Evolutionary conservation across 2,329 filamentous ascomycete species (phyloP).

Genomic region (Pseudogymnoascus sp.): DNA sequence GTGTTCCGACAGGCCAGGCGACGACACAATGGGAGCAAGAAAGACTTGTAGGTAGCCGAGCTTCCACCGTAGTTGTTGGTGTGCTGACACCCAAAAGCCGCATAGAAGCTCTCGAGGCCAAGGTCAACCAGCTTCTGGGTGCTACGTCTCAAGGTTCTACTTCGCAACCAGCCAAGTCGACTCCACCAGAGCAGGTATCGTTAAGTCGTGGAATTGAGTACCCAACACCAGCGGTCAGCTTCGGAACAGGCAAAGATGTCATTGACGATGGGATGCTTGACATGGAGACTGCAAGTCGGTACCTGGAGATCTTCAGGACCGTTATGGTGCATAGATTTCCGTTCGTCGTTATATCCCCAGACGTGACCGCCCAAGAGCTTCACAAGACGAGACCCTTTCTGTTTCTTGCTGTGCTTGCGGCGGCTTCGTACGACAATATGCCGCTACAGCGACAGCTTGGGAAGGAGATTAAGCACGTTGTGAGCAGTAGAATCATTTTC

Average conservation of each 20-base stretch:
- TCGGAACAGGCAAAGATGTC: background rate
- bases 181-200: background rate
- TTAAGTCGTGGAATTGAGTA: background rate
- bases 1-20: slow-evolving; percentile 29
- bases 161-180: slow-evolving; percentile 21
- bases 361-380: slow-evolving; percentile 22
- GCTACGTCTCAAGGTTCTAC: slow-evolving; percentile 16
- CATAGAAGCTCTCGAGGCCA: slow-evolving; percentile 30
- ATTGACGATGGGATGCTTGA: background rate
- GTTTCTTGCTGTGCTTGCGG: slow-evolving; percentile 4
- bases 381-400: slow-evolving; percentile 14
- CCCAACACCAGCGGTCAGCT: background rate
- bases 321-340: slow-evolving; percentile 32
- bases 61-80: background rate
- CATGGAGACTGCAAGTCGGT: background rate
- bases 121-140: slow-evolving; percentile 12
- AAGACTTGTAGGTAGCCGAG: slow-evolving; percentile 24
- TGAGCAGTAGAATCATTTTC: slow-evolving; percentile 21
- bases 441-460: slow-evolving; percentile 28
- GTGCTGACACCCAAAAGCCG: slow-evolving; percentile 19
- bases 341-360: slow-evolving; percentile 27
- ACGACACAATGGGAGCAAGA: slow-evolving; percentile 29
- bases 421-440: slow-evolving; percentile 26
- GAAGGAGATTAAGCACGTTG: slow-evolving; percentile 25
- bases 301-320: slow-evolving; percentile 18